Percentiles rank a stretch among this genome's conserved stretches.
These are phyloP conservation scores for Thecaphora thlaspeos DNA, from an alignment of 1,284 basidiomycete species.

Conservation along the genomic window DNA sequence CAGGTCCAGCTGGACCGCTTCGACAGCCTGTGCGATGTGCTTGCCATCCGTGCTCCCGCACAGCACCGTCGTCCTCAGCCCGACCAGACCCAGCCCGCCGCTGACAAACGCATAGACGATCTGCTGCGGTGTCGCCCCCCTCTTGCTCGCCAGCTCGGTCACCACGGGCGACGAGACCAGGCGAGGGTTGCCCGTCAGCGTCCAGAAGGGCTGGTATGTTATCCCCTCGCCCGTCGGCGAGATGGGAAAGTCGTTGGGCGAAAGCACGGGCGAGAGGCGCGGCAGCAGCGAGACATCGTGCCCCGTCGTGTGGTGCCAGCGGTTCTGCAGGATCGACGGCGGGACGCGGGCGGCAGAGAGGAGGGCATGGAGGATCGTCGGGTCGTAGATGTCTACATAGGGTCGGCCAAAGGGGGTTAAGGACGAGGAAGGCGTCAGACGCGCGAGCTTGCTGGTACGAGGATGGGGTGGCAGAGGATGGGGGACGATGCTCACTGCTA, in stretches of 20 bases:
- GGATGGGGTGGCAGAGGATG: neutral
- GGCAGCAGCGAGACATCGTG: constrained; percentile 53
- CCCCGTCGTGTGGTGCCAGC: constrained; percentile 52
- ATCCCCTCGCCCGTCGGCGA: constrained; percentile 9
- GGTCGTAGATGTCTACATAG: constrained; percentile 49
- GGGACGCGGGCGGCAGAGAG: constrained; percentile 27
- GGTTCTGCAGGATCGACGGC: constrained; percentile 47
- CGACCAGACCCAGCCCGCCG: constrained; percentile 42
- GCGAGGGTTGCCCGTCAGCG: constrained; percentile 49
- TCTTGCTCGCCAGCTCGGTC: constrained; percentile 19
- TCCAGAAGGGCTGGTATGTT: constrained; percentile 54
- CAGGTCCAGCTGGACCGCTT: constrained; percentile 10
- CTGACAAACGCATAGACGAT: constrained; percentile 45
- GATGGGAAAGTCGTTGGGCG: constrained; percentile 45
- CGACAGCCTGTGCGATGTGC: constrained; percentile 50
- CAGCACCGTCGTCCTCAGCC: constrained; percentile 39
- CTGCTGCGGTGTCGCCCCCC: constrained; percentile 40
- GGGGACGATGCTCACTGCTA: constrained; percentile 14
- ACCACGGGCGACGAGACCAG: constrained; percentile 32
- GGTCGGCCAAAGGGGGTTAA: too few relatives aligned
- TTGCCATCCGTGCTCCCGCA: constrained; percentile 37
- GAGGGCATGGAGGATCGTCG: constrained; percentile 43
- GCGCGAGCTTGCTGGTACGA: neutral
- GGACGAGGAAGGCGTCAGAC: too few relatives aligned
- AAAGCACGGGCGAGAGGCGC: constrained; percentile 38